Base-by-base conservation (phyloP, 2,329 filamentous ascomycete species). In the Annulohypoxylon truncatum region DNA sequence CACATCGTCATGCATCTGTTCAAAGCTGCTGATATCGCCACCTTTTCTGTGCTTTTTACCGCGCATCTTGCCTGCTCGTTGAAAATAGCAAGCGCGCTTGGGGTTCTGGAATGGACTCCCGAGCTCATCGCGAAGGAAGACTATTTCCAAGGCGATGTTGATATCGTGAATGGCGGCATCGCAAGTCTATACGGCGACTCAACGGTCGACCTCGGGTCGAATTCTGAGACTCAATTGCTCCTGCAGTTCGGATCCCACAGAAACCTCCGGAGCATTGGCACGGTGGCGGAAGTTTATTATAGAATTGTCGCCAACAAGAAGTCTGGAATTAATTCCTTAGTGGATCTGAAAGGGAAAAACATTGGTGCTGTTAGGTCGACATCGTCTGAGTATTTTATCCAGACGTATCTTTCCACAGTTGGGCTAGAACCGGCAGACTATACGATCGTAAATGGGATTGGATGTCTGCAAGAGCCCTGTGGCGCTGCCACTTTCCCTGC, bases 161-260 rank as follows among this genome's bases (percentile, higher is more conserved):
- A 66, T 6, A 70, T 78, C 50, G 64, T 74, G 20, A 74, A 70
- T 47, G 77, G 77, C 33, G 77, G 77, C 20, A 75, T 79, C 9
- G 67, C 74, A n/a, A 75, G 67, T 58, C 71, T 79, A 7, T 67
- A 63, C 2, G 63, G 62, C 51, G 72, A 73, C 53, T 44, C 55
- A 28, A 71, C 53, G 35, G 63, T 78, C 44, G 77, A 78, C 62
- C 71, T 79, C 1, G 77, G 72, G 12, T 73, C 70, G 48, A 79
- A 79, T 61, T 76, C 77, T 38, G 77, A 78, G 61, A 79, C 77
- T 1, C 77, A 79, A 56, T 76, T 74, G 2, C 76, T 79, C 10
- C 71, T 71, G 5, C 73, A 77, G 47, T 78, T 73, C 59, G 75
- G 64, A 38, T 60, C 51, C 12, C 73, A 78, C 71, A 72, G 62